Evolutionary conservation across 2,329 filamentous ascomycete species (phyloP).

Genomic region (Penicillium sp.): DNA sequence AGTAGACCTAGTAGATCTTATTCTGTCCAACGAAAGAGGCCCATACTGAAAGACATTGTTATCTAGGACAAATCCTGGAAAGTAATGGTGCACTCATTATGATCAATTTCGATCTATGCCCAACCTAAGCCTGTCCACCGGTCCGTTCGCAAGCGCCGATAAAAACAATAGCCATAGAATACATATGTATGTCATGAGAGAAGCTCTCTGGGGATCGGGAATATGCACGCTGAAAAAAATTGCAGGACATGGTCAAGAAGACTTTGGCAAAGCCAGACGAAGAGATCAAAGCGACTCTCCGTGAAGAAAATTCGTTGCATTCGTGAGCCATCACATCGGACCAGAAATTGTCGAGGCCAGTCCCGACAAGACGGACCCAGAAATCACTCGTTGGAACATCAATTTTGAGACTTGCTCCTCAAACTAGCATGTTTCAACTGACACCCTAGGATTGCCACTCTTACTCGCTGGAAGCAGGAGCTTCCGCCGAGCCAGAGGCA

Average conservation of each 20-base stretch:
- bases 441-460: conserved; percentile 2
- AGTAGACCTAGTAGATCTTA: neutral
- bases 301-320: conserved; percentile 35
- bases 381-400: conserved; percentile 3
- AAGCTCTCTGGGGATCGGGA: conserved; percentile 21
- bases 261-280: conserved; percentile 22
- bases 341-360: conserved; percentile 8
- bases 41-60: neutral
- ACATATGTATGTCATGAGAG: conserved; percentile 17
- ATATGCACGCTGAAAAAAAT: conserved; percentile 40
- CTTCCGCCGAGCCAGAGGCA: conserved; percentile 10
- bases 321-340: conserved; percentile 38
- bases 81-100: conserved; percentile 7
- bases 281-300: conserved; percentile 14
- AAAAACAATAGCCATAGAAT: conserved; percentile 24
- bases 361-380: conserved; percentile 11
- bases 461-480: conserved; percentile 14
- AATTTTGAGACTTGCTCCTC: neutral
- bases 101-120: conserved; percentile 14
- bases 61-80: neutral
- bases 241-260: conserved; percentile 30
- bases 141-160: conserved; percentile 13
- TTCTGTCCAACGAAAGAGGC: neutral
- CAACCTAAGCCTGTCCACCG: conserved; percentile 9
- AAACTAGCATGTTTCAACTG: neutral